Evolutionary conservation across 306 rosid genomes (phyloP), one percentile per base, ranked within the genome.

Genomic region (Cicer pinnatifidum): DNA sequence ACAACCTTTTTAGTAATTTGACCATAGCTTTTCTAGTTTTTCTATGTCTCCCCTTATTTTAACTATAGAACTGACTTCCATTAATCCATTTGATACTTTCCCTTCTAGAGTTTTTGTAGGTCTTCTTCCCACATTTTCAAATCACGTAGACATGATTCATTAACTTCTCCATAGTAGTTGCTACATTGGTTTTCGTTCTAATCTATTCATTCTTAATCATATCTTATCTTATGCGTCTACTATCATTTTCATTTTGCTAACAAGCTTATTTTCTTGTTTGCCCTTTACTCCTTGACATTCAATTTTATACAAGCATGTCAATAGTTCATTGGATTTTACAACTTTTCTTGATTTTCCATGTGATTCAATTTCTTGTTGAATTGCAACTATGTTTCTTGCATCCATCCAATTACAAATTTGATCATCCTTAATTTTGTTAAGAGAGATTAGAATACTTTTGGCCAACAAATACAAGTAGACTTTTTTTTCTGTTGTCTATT

Each of bases 401-500:
- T 83, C 93, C 93, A 12, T 86, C 96, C 6, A 88, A 86, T 80
- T 80, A 86, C 82, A 92, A 89, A 76, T 86, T 84, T 71, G 93
- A 88, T 63, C 97, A 92, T 64, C 96, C 96, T 56, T 90, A 91
- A 46, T 88, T 90, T 78, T 92, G 92, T 81, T 92, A 81, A 0
- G 94, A 92, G 78, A 87, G 94, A 43, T 75, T 88, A 67, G 92
- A 92, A 83, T 92, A 87, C 75, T 62, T 62, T 92, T 56, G 97
- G 96, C 73, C 94, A 88, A 76, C 90, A 90, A 78, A 92, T 92
- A 70, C 92, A 90, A 91, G 96, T 92, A 82, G 50, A 57, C 47
- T 23, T 23, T 33, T 37, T 71, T 13, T 44, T 20, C 0, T 20
- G 23, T 17, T 51, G 9, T 45, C 9, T 35, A 81, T 46, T 10